phyloP scores from a whole-genome alignment of 257 asterid species.

The Solanum paucissectum region DNA sequence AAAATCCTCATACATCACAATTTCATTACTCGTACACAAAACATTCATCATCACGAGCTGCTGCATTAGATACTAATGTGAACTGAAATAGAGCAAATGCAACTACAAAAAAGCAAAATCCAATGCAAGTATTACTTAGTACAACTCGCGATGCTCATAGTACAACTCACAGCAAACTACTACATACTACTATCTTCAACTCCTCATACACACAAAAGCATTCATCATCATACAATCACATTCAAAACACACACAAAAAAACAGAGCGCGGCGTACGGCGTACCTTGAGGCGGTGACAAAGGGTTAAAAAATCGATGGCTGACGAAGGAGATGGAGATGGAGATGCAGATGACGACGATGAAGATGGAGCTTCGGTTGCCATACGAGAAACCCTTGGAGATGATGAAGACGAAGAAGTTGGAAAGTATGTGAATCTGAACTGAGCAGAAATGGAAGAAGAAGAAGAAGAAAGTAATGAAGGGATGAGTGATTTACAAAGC shows the following conservation, averaged over 20 bases:
- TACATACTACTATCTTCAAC: background rate
- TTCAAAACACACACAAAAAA: background rate
- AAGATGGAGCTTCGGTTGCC: constrained; percentile 46
- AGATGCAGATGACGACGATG: constrained; percentile 26
- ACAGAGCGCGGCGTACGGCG: background rate
- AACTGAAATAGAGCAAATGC: background rate
- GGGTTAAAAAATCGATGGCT: constrained; percentile 86
- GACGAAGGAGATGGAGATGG: constrained; percentile 66
- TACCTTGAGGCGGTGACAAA: constrained; percentile 91
- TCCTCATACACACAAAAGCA: background rate
- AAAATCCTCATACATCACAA: background rate
- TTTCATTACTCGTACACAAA: background rate
- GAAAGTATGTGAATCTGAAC: constrained; percentile 23
- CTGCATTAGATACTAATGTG: background rate
- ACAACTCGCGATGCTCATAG: background rate
- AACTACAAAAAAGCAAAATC: background rate
- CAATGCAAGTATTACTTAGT: background rate
- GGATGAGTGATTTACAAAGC: background rate
- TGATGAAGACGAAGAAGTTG: background rate
- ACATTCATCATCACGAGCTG: background rate
- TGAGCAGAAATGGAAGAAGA: constrained; percentile 5
- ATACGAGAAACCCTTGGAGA: constrained; percentile 29
- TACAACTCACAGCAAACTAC: background rate
- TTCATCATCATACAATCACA: background rate
- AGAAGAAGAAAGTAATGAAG: background rate